phyloP scores from a whole-genome alignment of 2,329 filamentous ascomycete species.

The Neonectria neomacrospora region DNA sequence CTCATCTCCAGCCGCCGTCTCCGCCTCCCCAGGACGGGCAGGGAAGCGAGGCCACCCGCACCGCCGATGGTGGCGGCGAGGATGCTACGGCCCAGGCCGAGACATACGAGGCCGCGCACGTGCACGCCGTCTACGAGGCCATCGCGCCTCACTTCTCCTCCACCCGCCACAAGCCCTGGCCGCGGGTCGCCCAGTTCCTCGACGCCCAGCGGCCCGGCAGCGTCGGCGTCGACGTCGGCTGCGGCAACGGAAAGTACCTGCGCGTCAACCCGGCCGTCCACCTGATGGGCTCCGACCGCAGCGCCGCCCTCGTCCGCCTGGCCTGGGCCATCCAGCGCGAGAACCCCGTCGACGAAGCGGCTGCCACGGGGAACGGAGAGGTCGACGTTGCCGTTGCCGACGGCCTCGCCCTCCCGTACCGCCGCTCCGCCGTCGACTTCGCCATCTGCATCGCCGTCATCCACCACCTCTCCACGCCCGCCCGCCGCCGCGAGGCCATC shows the following conservation, averaged over 20 bases:
- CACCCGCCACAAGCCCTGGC: slow-evolving; percentile 88
- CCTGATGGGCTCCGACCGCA: slow-evolving; percentile 88
- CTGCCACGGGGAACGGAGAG: slow-evolving; percentile 46
- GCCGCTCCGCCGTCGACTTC: slow-evolving; percentile 72
- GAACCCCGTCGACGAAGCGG: slow-evolving; percentile 29
- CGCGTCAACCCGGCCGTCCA: slow-evolving; percentile 80
- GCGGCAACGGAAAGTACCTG: slow-evolving; percentile 97
- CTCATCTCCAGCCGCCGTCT: slow-evolving; percentile 24
- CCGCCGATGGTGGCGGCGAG: neutral
- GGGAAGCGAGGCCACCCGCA: neutral
- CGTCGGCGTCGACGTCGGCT: slow-evolving; percentile 90
- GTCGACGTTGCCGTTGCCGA: slow-evolving; percentile 84
- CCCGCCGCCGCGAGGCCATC: slow-evolving; percentile 78
- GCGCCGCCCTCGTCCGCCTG: slow-evolving; percentile 64
- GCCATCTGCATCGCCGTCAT: slow-evolving; percentile 94
- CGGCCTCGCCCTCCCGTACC: slow-evolving; percentile 84
- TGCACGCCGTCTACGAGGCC: slow-evolving; percentile 90
- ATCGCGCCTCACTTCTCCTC: slow-evolving; percentile 87
- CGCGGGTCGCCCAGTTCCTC: slow-evolving; percentile 85
- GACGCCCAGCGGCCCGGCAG: slow-evolving; percentile 72
- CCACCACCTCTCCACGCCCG: slow-evolving; percentile 87
- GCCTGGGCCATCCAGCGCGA: slow-evolving; percentile 50
- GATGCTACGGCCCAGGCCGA: slow-evolving; percentile 47
- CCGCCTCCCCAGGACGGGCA: slow-evolving; percentile 19
- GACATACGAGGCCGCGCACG: slow-evolving; percentile 84